phyloP scores from a whole-genome alignment of 805 yeast genomes.

The Monosporozyma servazzii region DNA sequence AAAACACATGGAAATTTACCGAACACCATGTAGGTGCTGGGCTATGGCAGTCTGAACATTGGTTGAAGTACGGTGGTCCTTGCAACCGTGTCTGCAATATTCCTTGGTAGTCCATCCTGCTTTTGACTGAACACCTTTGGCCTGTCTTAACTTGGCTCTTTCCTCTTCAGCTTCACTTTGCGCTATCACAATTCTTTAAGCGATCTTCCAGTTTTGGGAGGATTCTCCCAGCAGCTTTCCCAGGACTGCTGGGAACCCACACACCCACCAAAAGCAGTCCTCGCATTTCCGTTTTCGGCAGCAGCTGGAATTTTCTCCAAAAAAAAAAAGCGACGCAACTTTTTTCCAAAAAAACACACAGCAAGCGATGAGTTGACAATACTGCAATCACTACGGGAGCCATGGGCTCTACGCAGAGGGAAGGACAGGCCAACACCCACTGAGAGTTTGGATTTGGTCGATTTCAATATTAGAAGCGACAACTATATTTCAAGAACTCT shows the following conservation, averaged over 20 bases:
- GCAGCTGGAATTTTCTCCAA: background rate
- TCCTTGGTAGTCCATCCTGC: background rate
- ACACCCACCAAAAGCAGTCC: background rate
- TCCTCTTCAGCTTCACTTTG: background rate
- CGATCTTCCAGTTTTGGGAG: background rate
- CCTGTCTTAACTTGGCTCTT: background rate
- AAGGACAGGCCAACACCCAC: background rate
- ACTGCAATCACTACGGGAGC: background rate
- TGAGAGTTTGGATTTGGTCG: background rate
- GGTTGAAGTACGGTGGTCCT: slow-evolving; percentile 47
- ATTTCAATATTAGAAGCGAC: background rate
- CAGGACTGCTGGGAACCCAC: background rate
- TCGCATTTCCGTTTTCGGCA: background rate
- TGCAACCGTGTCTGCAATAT: slow-evolving; percentile 46
- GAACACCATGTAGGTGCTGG: slow-evolving; percentile 46
- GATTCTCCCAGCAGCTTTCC: background rate
- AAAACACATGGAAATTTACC: slow-evolving; percentile 48
- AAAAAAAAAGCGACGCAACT: background rate
- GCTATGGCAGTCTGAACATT: slow-evolving; percentile 71
- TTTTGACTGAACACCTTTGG: background rate
- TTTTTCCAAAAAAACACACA: background rate
- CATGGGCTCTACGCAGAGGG: background rate
- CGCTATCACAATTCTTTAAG: background rate
- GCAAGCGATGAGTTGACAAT: background rate
- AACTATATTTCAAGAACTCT: background rate